Evolutionary conservation across 441 rosid species (phyloP), one percentile per base, ranked within the genome.

Genomic region (Metrosideros polymorpha): DNA sequence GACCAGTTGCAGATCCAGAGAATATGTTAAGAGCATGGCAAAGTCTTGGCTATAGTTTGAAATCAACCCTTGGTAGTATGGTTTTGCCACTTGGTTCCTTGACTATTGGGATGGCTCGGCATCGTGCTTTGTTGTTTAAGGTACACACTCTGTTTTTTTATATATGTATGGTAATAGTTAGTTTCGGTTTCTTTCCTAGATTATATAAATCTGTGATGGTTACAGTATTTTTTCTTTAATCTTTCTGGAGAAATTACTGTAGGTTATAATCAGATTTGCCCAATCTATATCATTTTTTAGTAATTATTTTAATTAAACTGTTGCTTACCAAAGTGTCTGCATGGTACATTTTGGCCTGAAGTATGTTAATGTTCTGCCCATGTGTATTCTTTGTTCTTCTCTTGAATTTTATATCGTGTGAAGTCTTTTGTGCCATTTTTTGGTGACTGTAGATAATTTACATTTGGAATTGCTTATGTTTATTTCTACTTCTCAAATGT

Each of bases 61-160:
- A 91, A 92, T 93, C 94, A 77, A 97, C 98, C 85, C 98, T 94
- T 52, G 98, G 99, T 52, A 95, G 98, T 92, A 94, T 95, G 99
- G 99, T 97, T 87, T 93, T 97, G 92, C 99, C 99, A 3, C 95
- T 97, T 88, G 99, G 99, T 87, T 95, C 99, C 84, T 88, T 97
- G 45, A 96, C 96, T 85, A 93, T 97, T 85, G 99, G 99, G 84
- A 87, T 97, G 94, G 96, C 99, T 90, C 98, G 99, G 85, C 99
- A 97, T 90, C 99, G 99, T 63, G 97, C 99, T 59, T 91, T 97
- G 91, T 87, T 97, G 89, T 96, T 95, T 93, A 97, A 97, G 98
- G 99, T 96, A 91, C 84, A 27, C 12, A 77, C 56, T 53, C 76
- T 82, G 61, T 54, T 49, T 85, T 89, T 59, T 32, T 53, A 30